A percentile compares a stretch with the other conserved stretches of the same genome.
phyloP scores from a whole-genome alignment of 2,329 filamentous ascomycete genomes.

The Knufia fluminis region DNA sequence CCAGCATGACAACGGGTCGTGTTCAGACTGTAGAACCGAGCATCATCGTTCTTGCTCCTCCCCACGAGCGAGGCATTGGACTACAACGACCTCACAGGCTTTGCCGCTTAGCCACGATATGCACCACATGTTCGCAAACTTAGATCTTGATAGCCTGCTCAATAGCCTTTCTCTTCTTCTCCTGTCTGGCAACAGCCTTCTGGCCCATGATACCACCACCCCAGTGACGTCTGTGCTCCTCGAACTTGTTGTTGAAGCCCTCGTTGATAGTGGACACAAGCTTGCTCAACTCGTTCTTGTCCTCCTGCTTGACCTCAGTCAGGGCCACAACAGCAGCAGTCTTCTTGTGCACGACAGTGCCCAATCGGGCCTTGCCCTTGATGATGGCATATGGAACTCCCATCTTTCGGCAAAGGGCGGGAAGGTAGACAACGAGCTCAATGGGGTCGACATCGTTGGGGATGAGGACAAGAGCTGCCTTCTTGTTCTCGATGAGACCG shows the following conservation, averaged over 20 bases:
- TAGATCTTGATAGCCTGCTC: slow-evolving; percentile 98
- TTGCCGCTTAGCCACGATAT: too few relatives aligned
- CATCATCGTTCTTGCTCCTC: slow-evolving; percentile 6
- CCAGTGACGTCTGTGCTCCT: slow-evolving; percentile 87
- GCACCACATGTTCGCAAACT: slow-evolving; percentile 25
- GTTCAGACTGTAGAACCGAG: slow-evolving; percentile 2
- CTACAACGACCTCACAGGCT: too few relatives aligned
- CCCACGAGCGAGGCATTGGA: neutral
- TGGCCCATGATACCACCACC: slow-evolving; percentile 98
- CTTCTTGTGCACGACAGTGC: slow-evolving; percentile 99
- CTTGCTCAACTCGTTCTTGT: slow-evolving; percentile 97
- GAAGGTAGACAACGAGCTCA: slow-evolving; percentile 98
- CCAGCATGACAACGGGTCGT: slow-evolving; percentile 1
- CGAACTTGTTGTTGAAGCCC: slow-evolving; percentile 91
- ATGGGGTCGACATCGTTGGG: slow-evolving; percentile 99
- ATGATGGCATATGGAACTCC: slow-evolving; percentile 98
- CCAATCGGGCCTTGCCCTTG: slow-evolving; percentile 99
- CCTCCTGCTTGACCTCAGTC: slow-evolving; percentile 94
- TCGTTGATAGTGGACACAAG: slow-evolving; percentile 95
- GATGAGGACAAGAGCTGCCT: slow-evolving; percentile 95
- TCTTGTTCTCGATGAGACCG: slow-evolving; percentile 98
- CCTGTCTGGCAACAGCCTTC: slow-evolving; percentile 70
- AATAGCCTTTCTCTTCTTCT: slow-evolving; percentile 90
- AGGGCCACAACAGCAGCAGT: slow-evolving; percentile 92
- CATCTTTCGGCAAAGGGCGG: slow-evolving; percentile 99